phyloP scores from a whole-genome alignment of 2,329 filamentous ascomycete genomes.

The Zalaria sp. region DNA sequence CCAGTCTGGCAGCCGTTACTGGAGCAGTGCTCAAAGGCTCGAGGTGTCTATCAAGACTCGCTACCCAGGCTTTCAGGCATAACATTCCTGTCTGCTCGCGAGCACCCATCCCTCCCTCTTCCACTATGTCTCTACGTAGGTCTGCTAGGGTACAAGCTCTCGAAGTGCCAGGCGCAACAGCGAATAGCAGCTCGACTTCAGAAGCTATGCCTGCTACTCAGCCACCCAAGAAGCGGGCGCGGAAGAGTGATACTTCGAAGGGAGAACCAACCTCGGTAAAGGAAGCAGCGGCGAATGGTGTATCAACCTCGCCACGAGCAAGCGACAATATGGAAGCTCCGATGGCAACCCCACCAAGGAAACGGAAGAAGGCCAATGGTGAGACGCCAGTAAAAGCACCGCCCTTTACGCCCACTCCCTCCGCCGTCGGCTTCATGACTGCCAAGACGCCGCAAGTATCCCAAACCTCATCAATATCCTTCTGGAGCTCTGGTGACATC shows the following conservation, averaged over 20 bases:
- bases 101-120: neutral
- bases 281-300: neutral
- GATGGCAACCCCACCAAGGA: neutral
- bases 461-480: conserved; percentile 6
- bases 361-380: conserved; percentile 5
- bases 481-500: conserved; percentile 26
- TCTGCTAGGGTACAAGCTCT: conserved; percentile 29
- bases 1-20: too few species aligned
- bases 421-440: conserved; percentile 32
- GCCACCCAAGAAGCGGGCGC: conserved; percentile 12
- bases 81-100: neutral
- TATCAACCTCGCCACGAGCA: neutral
- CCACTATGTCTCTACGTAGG: conserved; percentile 37
- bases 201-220: conserved; percentile 2
- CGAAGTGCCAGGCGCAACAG: neutral
- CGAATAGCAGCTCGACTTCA: neutral
- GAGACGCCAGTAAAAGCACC: conserved; percentile 13
- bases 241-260: conserved; percentile 7
- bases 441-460: conserved; percentile 12
- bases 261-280: neutral
- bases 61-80: too few species aligned
- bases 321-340: too few species aligned
- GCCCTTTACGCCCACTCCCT: conserved; percentile 34
- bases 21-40: too few species aligned
- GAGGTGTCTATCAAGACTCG: too few species aligned